phyloP scores from a whole-genome alignment of 129 eudicot species.

The Pittosporum tobira region DNA sequence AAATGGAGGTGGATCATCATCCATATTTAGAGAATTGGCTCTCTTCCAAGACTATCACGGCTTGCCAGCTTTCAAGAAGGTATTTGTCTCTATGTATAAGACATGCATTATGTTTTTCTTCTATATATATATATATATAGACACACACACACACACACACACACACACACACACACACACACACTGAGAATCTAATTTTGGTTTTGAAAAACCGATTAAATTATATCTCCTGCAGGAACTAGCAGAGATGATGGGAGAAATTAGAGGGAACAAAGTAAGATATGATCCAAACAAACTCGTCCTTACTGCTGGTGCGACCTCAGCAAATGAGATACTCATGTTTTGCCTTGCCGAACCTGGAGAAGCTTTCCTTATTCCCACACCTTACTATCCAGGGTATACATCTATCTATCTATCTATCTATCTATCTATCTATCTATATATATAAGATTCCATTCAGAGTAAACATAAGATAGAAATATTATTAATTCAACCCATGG shows the following conservation, averaged over 20 bases:
- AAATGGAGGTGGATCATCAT: conserved; percentile 9
- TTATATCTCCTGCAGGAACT: conserved; percentile 17
- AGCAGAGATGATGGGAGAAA: conserved; percentile 25
- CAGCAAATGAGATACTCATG: conserved; percentile 39
- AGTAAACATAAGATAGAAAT: no score
- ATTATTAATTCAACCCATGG: no score
- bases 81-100: background rate
- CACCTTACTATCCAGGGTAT: conserved; percentile 52
- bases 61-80: conserved; percentile 30
- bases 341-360: conserved; percentile 46
- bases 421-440: background rate
- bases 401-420: background rate
- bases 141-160: background rate
- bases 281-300: conserved; percentile 36
- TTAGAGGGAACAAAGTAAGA: conserved; percentile 26
- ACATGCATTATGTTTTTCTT: background rate
- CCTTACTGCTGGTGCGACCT: conserved; percentile 42
- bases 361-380: conserved; percentile 39
- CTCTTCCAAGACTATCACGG: conserved; percentile 49
- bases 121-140: background rate
- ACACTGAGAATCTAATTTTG: background rate
- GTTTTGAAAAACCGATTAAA: background rate
- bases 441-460: background rate
- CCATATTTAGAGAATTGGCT: conserved; percentile 30
- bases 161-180: background rate